Conservation (phyloP, 2,329 filamentous ascomycete genomes). For the Tolypocladium tundrense region DNA sequence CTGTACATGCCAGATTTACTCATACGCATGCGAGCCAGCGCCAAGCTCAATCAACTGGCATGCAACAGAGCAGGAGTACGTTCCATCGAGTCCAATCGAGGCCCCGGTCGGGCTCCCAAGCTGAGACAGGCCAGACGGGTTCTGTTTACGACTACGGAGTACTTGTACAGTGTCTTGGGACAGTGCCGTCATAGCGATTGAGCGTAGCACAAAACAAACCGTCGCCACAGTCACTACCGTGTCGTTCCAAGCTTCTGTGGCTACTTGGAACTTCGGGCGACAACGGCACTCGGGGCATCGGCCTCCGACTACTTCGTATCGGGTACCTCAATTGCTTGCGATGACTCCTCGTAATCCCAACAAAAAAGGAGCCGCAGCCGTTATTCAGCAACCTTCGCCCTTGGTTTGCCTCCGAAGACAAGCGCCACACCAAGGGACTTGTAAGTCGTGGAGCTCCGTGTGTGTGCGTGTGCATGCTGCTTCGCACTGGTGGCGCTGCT, state of each 20-base stretch:
- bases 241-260: neutral
- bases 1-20: neutral
- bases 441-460: neutral
- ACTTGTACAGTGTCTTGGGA: too few relatives aligned
- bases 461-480: neutral
- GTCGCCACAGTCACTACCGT: neutral
- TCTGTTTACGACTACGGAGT: too few relatives aligned
- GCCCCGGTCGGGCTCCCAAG: neutral
- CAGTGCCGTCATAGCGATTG: neutral
- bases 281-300: neutral
- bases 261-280: neutral
- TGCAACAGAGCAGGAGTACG: constrained; percentile 1
- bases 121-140: neutral
- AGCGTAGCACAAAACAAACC: neutral
- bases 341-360: neutral
- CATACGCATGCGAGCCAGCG: neutral
- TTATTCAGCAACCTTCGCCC: neutral
- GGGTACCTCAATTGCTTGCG: neutral
- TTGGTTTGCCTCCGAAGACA: neutral
- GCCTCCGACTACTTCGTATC: neutral
- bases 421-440: neutral
- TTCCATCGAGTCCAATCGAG: constrained; percentile 2
- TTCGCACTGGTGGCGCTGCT: neutral
- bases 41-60: constrained; percentile 1
- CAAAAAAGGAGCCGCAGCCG: neutral